A percentile compares a stretch with the other conserved stretches of the same genome.
Conservation (phyloP, 495 filamentous ascomycete species). For the Penicillium roqueforti region DNA sequence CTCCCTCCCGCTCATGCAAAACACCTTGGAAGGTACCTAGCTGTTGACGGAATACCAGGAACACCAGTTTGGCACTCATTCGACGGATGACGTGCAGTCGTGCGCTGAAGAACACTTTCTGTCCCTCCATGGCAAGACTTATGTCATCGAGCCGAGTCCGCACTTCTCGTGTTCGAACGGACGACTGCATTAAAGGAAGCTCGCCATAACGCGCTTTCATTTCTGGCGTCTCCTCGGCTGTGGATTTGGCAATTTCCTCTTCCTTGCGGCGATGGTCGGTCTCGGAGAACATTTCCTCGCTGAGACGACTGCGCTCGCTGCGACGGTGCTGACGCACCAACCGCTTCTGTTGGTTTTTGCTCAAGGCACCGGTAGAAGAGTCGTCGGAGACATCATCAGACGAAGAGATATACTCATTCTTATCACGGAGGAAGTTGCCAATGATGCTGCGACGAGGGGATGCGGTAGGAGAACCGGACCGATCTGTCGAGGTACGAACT, state of each 20-base stretch:
- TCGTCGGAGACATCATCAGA: slow-evolving; percentile 50
- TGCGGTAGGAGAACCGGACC: slow-evolving; percentile 10
- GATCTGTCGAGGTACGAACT: slow-evolving; percentile 17
- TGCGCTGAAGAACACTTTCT: slow-evolving; percentile 71
- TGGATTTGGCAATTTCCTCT: slow-evolving; percentile 38
- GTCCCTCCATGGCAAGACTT: slow-evolving; percentile 55
- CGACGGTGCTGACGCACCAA: slow-evolving; percentile 42
- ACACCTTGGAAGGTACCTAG: slow-evolving; percentile 73
- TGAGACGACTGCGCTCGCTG: slow-evolving; percentile 43
- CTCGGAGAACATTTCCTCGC: slow-evolving; percentile 50
- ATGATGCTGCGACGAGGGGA: slow-evolving; percentile 43
- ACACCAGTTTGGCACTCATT: slow-evolving; percentile 84
- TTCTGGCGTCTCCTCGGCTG: slow-evolving; percentile 42
- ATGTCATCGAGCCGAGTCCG: slow-evolving; percentile 50
- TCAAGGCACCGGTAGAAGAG: slow-evolving; percentile 33
- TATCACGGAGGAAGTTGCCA: slow-evolving; percentile 38
- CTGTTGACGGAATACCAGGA: slow-evolving; percentile 82
- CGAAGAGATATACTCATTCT: slow-evolving; percentile 36
- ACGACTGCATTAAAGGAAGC: slow-evolving; percentile 49
- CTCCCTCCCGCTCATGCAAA: slow-evolving; percentile 51
- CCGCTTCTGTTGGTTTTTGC: slow-evolving; percentile 54
- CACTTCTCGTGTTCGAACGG: slow-evolving; percentile 31
- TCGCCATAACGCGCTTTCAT: slow-evolving; percentile 60
- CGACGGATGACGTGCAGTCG: slow-evolving; percentile 78
- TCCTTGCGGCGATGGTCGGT: slow-evolving; percentile 42